Base-by-base conservation (phyloP, 352 stramenopile species). In the Globisporangium mamillatum region DNA sequence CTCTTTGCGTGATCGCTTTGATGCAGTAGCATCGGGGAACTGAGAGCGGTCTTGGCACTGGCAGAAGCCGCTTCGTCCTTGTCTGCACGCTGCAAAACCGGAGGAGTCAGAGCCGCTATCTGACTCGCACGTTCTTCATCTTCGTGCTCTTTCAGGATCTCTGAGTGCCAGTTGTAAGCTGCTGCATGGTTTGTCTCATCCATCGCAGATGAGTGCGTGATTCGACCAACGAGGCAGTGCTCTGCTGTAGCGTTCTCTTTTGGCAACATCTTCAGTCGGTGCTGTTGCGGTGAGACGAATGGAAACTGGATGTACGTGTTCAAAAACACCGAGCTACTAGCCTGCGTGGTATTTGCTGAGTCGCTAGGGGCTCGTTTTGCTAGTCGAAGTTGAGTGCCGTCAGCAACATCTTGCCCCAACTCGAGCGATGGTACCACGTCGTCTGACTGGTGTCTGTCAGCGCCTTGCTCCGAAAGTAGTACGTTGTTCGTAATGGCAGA, bases 241-340 rank as follows among this genome's bases (percentile, higher is more conserved):
- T 25, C 9, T 1, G 36, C 18, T 16, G 27, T 22, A 5, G 27
- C 48, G 14, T 18, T 64, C 44, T 59, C 24, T 34, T 65, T 69
- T 4, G 69, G 18, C 18, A 44, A 1, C 3, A 65, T 62, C n/a
- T 44, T 58, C 1, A 90, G 34, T 1, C 68, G 71, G 20, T 70
- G 77, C 1, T 71, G 68, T 6, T 75, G 71, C 0, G 84, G 82
- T 12, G 67, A 22, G 1, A 89, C 63, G 22, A 82, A 67, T 0
- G 82, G 84, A 55, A 92, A 92, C 53, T 90, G 84, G 34, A 92
- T 75, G 59, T 89, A 89, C 38, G 80, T 70, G 48, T 72, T 91
- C 8, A 71, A 63, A 16, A 68, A 59, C 22, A 4, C 48, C 1
- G 65, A 48, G 8, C 7, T 50, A 18, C 4, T 25, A 18, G 48